Percentiles rank a stretch among this genome's conserved stretches.
phyloP scores from a whole-genome alignment of 2,329 filamentous ascomycete species.

The Zasmidium citrigriseum region DNA sequence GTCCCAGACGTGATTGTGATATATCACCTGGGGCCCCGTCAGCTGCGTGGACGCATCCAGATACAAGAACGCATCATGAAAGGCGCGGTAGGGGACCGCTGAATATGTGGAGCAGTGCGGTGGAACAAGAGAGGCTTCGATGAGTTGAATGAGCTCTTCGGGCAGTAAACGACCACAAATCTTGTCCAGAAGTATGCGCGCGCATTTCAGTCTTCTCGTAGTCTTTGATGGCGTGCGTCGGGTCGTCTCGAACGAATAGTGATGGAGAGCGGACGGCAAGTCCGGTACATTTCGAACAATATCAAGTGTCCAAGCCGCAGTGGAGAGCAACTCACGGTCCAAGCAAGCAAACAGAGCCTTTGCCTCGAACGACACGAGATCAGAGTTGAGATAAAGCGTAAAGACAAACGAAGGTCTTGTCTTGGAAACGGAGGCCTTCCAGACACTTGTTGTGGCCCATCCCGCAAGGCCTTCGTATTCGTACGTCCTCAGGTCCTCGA shows the following conservation, averaged over 20 bases:
- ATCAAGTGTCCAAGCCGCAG: background rate
- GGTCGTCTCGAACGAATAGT: background rate
- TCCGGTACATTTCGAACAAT: background rate
- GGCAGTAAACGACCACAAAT: background rate
- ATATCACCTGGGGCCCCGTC: background rate
- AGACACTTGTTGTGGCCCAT: slow-evolving; percentile 3
- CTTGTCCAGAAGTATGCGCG: slow-evolving; percentile 1
- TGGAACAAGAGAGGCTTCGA: background rate
- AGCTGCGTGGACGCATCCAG: background rate
- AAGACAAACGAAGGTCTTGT: slow-evolving; percentile 2
- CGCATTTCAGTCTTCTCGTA: background rate
- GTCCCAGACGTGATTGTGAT: background rate
- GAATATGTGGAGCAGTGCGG: background rate
- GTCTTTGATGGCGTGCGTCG: background rate
- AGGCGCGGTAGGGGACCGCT: background rate
- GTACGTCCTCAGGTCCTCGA: background rate
- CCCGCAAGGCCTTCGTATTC: slow-evolving; percentile 1
- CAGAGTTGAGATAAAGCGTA: slow-evolving; percentile 4
- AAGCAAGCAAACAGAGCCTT: slow-evolving; percentile 1
- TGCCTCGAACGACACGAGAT: background rate
- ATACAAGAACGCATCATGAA: slow-evolving; percentile 4
- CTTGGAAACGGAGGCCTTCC: background rate
- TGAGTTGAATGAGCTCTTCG: background rate
- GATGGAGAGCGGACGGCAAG: slow-evolving; percentile 1
- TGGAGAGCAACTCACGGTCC: background rate